Conservation (phyloP, 2,329 filamentous ascomycete genomes). For the Drechslera avenae region DNA sequence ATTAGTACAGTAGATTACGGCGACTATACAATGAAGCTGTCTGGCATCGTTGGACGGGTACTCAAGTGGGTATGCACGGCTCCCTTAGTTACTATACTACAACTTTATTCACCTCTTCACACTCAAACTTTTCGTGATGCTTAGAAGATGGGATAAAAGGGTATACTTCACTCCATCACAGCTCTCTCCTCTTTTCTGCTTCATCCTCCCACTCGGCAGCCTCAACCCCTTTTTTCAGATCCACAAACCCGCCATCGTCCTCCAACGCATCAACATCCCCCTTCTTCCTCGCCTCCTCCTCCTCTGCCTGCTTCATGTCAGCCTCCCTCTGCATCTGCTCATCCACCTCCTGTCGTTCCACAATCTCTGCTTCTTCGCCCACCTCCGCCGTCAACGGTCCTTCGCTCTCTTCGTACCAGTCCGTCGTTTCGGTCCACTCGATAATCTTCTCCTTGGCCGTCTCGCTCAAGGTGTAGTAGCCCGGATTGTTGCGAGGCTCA, state of each 20-base stretch:
- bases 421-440: conserved; percentile 65
- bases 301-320: conserved; percentile 14
- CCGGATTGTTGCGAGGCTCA: conserved; percentile 71
- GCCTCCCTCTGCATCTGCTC: conserved; percentile 30
- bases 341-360: conserved; percentile 31
- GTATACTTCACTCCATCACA: conserved; percentile 7
- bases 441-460: conserved; percentile 69
- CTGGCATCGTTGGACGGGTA: too few species aligned
- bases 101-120: background rate
- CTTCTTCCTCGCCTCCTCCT: background rate
- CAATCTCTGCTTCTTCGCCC: conserved; percentile 43
- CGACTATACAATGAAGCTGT: too few species aligned
- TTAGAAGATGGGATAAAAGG: background rate
- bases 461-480: conserved; percentile 69
- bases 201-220: conserved; percentile 12
- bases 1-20: too few species aligned
- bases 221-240: conserved; percentile 19
- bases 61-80: too few species aligned
- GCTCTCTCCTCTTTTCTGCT: conserved; percentile 20
- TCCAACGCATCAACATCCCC: conserved; percentile 8
- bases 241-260: conserved; percentile 22
- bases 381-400: conserved; percentile 31
- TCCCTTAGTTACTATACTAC: too few species aligned
- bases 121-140: background rate
- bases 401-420: conserved; percentile 65